These are phyloP conservation scores for Earliella scabrosa DNA, from an alignment of 1,284 basidiomycete genomes.

Conservation along the genomic window DNA sequence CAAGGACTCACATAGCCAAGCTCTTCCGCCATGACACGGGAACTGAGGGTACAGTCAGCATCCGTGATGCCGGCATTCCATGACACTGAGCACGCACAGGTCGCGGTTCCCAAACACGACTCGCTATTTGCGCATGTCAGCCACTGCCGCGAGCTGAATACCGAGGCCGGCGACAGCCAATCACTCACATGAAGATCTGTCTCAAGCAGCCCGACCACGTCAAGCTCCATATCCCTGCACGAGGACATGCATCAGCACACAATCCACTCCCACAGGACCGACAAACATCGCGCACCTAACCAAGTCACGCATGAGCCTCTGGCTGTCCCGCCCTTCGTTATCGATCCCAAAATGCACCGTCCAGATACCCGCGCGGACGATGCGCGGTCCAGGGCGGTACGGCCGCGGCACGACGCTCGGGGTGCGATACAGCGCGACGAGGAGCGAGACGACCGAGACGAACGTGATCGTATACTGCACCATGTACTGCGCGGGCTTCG, in stretches of 20 bases:
- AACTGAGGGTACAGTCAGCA: slow-evolving; percentile 45
- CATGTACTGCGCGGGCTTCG: slow-evolving; percentile 44
- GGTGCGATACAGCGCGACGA: slow-evolving; percentile 54
- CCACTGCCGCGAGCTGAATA: background rate
- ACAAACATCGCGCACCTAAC: slow-evolving; percentile 52
- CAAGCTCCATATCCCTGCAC: slow-evolving; percentile 79
- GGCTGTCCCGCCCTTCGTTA: slow-evolving; percentile 83
- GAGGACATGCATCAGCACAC: too few species aligned
- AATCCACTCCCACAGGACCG: too few species aligned
- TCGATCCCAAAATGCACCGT: slow-evolving; percentile 92
- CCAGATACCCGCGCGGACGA: slow-evolving; percentile 92
- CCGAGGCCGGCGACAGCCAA: slow-evolving; percentile 3
- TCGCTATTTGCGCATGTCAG: slow-evolving; percentile 48
- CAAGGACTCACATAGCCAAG: slow-evolving; percentile 81
- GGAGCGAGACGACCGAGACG: slow-evolving; percentile 52
- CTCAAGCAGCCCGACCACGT: slow-evolving; percentile 84
- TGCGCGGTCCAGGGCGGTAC: slow-evolving; percentile 66
- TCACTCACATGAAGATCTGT: slow-evolving; percentile 81
- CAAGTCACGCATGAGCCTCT: slow-evolving; percentile 77
- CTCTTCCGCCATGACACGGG: slow-evolving; percentile 78
- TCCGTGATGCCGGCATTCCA: background rate
- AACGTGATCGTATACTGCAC: slow-evolving; percentile 40
- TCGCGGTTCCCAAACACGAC: slow-evolving; percentile 91
- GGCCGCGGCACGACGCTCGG: slow-evolving; percentile 56
- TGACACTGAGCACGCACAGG: slow-evolving; percentile 53